Base-by-base conservation (phyloP, 371 early-diverging fungal species). In the Mucor irregularis region DNA sequence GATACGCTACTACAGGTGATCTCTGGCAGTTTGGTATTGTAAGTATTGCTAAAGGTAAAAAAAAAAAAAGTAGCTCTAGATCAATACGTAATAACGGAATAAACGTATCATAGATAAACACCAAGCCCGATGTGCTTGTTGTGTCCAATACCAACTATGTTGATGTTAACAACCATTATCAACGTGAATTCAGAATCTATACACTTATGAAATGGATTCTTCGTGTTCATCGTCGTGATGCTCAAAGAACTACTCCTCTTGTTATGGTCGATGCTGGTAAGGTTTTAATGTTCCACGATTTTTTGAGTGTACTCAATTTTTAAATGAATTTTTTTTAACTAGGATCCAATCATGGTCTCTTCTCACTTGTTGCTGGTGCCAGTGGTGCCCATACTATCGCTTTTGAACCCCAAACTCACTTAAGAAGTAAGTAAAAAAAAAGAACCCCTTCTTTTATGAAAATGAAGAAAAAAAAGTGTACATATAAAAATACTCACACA, bases 291-390 rank as follows among this genome's bases (percentile, higher is more conserved):
- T 3, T 24, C 21, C 0, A 10, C 7, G 13, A 2, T 10, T 22
- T 24, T 21, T 5, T 16, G 19, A 8, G 33, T 19, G 9, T 34
- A 19, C 35, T 34, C 13, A 4, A 48, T 24, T 14, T 14, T 26
- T 19, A 33, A n/a, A n/a, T n/a, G n/a, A n/a, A n/a, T n/a, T n/a
- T n/a, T 38, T 5, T 5, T 25, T 2, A 11, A 48, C 9, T 30
- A 76, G 76, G 76, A 11, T 77, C 77, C 6, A 77, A 77, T 21
- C 77, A 77, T 52, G 77, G 77, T 48, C 56, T 77, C 5, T 77
- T 77, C 38, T 74, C 77, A 7, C 69, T 77, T 66, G 74, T 77
- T 14, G 72, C 77, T 22, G 67, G 72, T 26, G 69, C 68, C 10
- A 74, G 74, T 48, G 77, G 77, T 28, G 77, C 77, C 25, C 70